These are phyloP conservation scores for Arthrobotrys musiformis DNA, from an alignment of 2,329 filamentous ascomycete genomes.

Conservation along the genomic window DNA sequence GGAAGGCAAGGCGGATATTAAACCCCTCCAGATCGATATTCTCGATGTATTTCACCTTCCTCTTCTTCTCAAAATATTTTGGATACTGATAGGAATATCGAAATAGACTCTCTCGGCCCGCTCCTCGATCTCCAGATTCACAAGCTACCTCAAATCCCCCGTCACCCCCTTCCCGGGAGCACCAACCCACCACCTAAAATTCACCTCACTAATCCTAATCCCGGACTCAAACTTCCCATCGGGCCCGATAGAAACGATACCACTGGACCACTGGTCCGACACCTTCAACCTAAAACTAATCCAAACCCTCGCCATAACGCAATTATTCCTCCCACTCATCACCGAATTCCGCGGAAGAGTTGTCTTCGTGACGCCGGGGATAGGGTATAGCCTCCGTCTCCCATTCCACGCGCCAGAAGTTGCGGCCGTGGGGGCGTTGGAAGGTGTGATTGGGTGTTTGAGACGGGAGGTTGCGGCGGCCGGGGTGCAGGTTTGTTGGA, in stretches of 20 bases:
- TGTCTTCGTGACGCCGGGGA: constrained; percentile 80
- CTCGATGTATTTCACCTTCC: constrained; percentile 71
- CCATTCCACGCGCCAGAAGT: constrained; percentile 88
- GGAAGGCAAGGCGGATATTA: constrained; percentile 74
- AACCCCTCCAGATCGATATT: constrained; percentile 83
- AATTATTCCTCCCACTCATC: constrained; percentile 85
- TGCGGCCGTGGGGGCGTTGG: constrained; percentile 83
- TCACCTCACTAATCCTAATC: constrained; percentile 84
- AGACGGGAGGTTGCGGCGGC: constrained; percentile 76
- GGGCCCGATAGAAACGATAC: constrained; percentile 84
- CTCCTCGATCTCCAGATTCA: constrained; percentile 77
- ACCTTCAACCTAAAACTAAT: constrained; percentile 92
- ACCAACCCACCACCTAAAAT: constrained; percentile 77
- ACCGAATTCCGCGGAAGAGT: constrained; percentile 73
- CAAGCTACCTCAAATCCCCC: constrained; percentile 75
- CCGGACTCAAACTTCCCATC: constrained; percentile 83
- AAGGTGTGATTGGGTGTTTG: constrained; percentile 73
- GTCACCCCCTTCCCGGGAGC: constrained; percentile 81
- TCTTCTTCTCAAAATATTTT: constrained; percentile 29
- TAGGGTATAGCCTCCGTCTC: constrained; percentile 81
- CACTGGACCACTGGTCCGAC: constrained; percentile 84
- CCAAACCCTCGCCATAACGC: constrained; percentile 86
- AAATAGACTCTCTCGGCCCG: constrained; percentile 74
- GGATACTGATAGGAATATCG: not conserved
- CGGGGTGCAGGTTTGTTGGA: constrained; percentile 81